These are phyloP conservation scores for Citeromyces hawaiiensis DNA, from an alignment of 1,139 yeast species.

Conservation along the genomic window DNA sequence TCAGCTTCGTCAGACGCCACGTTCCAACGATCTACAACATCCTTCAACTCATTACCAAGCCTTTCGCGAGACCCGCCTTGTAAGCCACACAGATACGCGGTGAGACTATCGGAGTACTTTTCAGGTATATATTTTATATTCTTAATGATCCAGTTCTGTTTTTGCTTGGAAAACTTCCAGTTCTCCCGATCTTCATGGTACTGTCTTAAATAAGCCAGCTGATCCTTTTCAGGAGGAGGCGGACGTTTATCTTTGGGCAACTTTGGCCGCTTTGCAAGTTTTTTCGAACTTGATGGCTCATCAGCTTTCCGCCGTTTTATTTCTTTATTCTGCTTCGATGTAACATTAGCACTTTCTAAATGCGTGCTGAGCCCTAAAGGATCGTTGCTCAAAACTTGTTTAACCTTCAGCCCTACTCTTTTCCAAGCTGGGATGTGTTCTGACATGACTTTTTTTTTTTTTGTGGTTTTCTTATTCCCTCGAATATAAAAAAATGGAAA, in stretches of 20 bases:
- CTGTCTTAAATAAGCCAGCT: conserved; percentile 58
- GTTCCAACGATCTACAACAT: conserved; percentile 45
- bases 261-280: conserved; percentile 64
- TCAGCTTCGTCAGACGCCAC: conserved; percentile 27
- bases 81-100: conserved; percentile 48
- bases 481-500: too few relatives aligned
- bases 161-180: conserved; percentile 93
- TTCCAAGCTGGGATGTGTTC: conserved; percentile 79
- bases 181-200: conserved; percentile 42
- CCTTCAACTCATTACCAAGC: conserved; percentile 35
- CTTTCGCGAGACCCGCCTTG: conserved; percentile 66
- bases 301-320: conserved; percentile 22
- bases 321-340: conserved; percentile 32
- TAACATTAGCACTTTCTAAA: conserved; percentile 30
- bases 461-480: too few relatives aligned
- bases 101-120: conserved; percentile 40
- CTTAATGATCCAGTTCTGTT: conserved; percentile 84
- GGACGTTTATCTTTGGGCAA: conserved; percentile 62
- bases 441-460: conserved; percentile 8
- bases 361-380: conserved; percentile 27
- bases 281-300: conserved; percentile 21
- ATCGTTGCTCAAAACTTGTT: conserved; percentile 25
- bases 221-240: conserved; percentile 76
- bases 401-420: conserved; percentile 58
- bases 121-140: conserved; percentile 45